Evolutionary conservation across 2,329 filamentous ascomycete genomes (phyloP).

Genomic region (Phialocephala subalpina): DNA sequence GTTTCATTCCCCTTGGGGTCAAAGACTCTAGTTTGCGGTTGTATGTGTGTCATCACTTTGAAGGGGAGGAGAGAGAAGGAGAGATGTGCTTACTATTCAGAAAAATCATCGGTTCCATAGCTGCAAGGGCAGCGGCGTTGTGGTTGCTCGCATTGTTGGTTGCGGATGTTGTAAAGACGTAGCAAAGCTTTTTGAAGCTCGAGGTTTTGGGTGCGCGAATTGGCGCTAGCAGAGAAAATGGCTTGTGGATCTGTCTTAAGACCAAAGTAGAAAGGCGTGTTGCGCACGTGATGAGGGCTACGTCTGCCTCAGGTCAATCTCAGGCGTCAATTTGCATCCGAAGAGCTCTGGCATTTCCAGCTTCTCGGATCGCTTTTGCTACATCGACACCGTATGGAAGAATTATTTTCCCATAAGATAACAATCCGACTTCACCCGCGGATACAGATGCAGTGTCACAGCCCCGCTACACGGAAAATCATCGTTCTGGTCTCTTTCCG

Average conservation of each 20-base stretch:
- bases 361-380: neutral
- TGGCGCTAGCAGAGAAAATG: slow-evolving; percentile 20
- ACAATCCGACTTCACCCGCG: slow-evolving; percentile 28
- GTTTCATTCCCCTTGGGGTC: slow-evolving; percentile 86
- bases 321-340: neutral
- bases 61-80: slow-evolving; percentile 39
- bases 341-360: neutral
- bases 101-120: neutral
- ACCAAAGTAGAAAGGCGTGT: neutral
- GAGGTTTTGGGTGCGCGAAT: slow-evolving; percentile 48
- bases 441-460: neutral
- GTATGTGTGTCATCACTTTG: slow-evolving; percentile 80
- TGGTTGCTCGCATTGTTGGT: slow-evolving; percentile 35
- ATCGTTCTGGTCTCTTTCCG: slow-evolving; percentile 22
- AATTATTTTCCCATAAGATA: slow-evolving; percentile 14
- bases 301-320: neutral
- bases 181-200: slow-evolving; percentile 30
- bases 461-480: slow-evolving; percentile 32
- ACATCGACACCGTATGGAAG: slow-evolving; percentile 15
- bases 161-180: slow-evolving; percentile 18
- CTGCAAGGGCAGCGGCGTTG: slow-evolving; percentile 31
- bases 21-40: slow-evolving; percentile 99
- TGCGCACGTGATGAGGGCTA: slow-evolving; percentile 12
- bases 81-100: slow-evolving; percentile 34
- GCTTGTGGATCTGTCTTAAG: neutral